Conservation (phyloP, 1,139 yeast genomes). For the Suhomyces bokatorum region DNA sequence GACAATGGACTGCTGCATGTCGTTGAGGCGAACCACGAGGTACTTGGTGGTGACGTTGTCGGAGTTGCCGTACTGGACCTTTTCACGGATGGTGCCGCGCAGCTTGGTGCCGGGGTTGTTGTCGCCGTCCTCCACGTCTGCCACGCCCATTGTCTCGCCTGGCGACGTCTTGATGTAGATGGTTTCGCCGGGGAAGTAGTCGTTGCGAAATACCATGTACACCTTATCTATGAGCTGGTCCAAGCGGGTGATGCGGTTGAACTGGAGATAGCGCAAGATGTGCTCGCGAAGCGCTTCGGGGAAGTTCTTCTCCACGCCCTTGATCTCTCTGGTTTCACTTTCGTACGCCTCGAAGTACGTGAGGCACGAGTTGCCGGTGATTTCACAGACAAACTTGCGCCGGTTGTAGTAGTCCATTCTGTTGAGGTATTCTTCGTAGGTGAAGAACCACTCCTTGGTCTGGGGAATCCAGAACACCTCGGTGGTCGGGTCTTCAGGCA, state of each 20-base stretch:
- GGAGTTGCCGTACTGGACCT: slow-evolving; percentile 54
- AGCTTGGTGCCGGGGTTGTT: slow-evolving; percentile 26
- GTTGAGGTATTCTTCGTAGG: slow-evolving; percentile 71
- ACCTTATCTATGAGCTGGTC: slow-evolving; percentile 88
- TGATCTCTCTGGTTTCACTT: slow-evolving; percentile 69
- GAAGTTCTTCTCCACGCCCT: slow-evolving; percentile 73
- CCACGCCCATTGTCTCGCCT: neutral
- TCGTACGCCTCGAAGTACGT: slow-evolving; percentile 87
- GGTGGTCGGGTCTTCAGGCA: slow-evolving; percentile 53
- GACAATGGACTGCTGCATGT: slow-evolving; percentile 61
- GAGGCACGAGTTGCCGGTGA: slow-evolving; percentile 89
- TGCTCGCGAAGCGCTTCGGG: slow-evolving; percentile 94
- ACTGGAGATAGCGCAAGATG: slow-evolving; percentile 78
- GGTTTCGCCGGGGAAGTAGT: slow-evolving; percentile 89
- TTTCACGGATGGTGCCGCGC: slow-evolving; percentile 45
- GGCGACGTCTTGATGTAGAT: slow-evolving; percentile 54
- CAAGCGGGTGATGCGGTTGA: slow-evolving; percentile 77
- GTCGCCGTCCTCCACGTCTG: slow-evolving; percentile 11
- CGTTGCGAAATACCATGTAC: slow-evolving; percentile 70
- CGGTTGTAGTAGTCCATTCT: slow-evolving; percentile 71
- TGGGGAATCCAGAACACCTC: slow-evolving; percentile 78
- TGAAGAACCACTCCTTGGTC: slow-evolving; percentile 83
- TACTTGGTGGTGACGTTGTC: slow-evolving; percentile 60
- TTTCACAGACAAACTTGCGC: slow-evolving; percentile 88
- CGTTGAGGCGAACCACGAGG: slow-evolving; percentile 57